Evolutionary conservation across 2,329 filamentous ascomycete species (phyloP).

Genomic region (Xylaria sp.): DNA sequence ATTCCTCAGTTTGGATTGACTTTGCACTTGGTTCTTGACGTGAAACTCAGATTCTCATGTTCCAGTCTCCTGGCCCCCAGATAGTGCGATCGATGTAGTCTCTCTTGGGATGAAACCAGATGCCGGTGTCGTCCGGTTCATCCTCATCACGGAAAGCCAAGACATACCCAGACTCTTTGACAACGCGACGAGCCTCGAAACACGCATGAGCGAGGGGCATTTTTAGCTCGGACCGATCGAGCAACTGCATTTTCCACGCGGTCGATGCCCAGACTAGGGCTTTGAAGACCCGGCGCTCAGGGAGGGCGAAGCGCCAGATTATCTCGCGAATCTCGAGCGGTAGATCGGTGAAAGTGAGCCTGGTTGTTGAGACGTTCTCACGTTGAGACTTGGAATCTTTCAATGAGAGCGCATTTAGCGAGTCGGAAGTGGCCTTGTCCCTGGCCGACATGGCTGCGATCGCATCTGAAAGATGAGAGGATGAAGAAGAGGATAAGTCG

Average conservation of each 20-base stretch:
- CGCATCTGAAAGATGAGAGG: not conserved
- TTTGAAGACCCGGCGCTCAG: slow-evolving; percentile 34
- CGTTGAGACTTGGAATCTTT: not conserved
- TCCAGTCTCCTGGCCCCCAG: slow-evolving; percentile 37
- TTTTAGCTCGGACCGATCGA: slow-evolving; percentile 32
- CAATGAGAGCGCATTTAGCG: not conserved
- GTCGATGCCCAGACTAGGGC: slow-evolving; percentile 34
- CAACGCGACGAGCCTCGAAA: slow-evolving; percentile 37
- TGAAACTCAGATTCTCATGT: not conserved
- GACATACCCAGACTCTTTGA: slow-evolving; percentile 35
- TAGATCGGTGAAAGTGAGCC: slow-evolving; percentile 32
- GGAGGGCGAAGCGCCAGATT: slow-evolving; percentile 38
- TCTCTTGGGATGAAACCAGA: slow-evolving; percentile 37
- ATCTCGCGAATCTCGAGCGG: slow-evolving; percentile 38
- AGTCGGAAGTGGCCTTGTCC: not conserved
- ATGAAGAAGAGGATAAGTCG: not conserved
- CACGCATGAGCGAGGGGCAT: slow-evolving; percentile 38
- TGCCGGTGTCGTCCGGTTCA: slow-evolving; percentile 34
- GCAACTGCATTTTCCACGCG: slow-evolving; percentile 34
- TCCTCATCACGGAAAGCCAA: slow-evolving; percentile 39
- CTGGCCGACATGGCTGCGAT: not conserved
- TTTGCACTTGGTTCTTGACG: not conserved
- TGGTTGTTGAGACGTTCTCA: not conserved
- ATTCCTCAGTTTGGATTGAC: not conserved
- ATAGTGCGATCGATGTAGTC: slow-evolving; percentile 38